Evolutionary conservation across 2,329 filamentous ascomycete genomes (phyloP), one percentile per base, ranked within the genome.

Genomic region (Alternaria incomplexa): DNA sequence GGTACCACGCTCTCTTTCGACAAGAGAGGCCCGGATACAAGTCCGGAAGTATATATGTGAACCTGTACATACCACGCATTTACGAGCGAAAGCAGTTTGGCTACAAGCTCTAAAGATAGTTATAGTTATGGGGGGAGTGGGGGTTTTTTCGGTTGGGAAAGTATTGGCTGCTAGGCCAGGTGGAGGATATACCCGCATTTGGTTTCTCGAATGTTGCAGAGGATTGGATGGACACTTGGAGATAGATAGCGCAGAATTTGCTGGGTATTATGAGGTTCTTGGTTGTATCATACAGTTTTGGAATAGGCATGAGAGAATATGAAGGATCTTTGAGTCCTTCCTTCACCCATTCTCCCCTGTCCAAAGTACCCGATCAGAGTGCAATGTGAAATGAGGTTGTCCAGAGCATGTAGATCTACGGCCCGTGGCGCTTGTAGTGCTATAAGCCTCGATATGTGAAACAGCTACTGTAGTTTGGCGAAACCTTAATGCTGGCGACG

Each of bases 371-470:
- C 10, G 15, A 15, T 1, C 12, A 20, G 30, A 51, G 28, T 36
- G 28, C 17, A 22, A n/a, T 23, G 22, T 36, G 7, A 51, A 22
- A 28, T 25, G 9, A 50, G 20, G 55, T 43, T 44, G 30, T 26
- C 22, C 25, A 40, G 20, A 8, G 40, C 22, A 28, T 23, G 40
- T 43, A 40, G 51, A 54, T 47, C 44, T 22, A 23, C 25, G 15
- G 12, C 26, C 44, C 32, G 32, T 30, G 30, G 43, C 40, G 43
- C 52, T 48, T 57, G 40, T 61, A 20, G 61, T 53, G 57, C 47
- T 40, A 48, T 30, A 62, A 58, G 62, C 58, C 61, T 62, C 45
- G 12, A 20, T 54, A 62, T 20, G 13, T 65, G 60, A 62, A 63
- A 60, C 60, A 62, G 54, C 26, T 46, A 47, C 20, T 40, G 36